Evolutionary conservation across 2,329 filamentous ascomycete species (phyloP).

Genomic region (Chalara sp.): DNA sequence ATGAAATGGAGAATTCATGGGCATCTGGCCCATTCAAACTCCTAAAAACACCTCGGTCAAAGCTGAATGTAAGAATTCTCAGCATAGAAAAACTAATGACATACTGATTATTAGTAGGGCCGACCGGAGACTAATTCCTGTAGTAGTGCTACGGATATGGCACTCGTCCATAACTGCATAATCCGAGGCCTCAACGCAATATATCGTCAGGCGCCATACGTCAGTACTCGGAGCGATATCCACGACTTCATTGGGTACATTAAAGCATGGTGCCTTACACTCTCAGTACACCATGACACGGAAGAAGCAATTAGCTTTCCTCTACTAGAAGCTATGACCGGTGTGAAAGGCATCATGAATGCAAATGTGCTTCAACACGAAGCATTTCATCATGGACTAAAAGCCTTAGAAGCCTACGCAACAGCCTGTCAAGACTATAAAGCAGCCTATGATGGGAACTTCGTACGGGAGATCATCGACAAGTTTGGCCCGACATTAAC

Average conservation of each 20-base stretch:
- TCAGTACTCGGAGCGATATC: constrained; percentile 31
- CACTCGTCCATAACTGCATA: constrained; percentile 30
- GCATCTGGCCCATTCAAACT: constrained; percentile 12
- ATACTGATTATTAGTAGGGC: too few relatives aligned
- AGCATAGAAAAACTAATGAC: too few relatives aligned
- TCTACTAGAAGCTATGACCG: constrained; percentile 28
- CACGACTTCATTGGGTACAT: constrained; percentile 23
- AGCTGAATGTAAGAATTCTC: too few relatives aligned
- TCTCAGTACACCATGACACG: constrained; percentile 32
- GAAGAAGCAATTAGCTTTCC: constrained; percentile 36
- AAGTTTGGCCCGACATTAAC: constrained; percentile 28
- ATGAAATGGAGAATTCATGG: constrained; percentile 1
- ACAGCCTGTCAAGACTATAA: constrained; percentile 22
- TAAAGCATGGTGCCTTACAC: constrained; percentile 14
- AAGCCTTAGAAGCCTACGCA: constrained; percentile 28
- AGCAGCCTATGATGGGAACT: constrained; percentile 26
- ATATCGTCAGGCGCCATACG: constrained; percentile 28
- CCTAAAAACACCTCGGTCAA: constrained; percentile 4
- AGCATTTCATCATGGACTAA: constrained; percentile 31
- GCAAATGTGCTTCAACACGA: constrained; percentile 36
- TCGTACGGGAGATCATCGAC: constrained; percentile 28
- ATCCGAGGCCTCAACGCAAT: constrained; percentile 32
- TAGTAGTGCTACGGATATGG: constrained; percentile 28
- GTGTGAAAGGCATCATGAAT: constrained; percentile 30
- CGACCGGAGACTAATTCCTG: constrained; percentile 1